Conservation (phyloP, 768 basidiomycete genomes). For the Psilocybe subaeruginosa region DNA sequence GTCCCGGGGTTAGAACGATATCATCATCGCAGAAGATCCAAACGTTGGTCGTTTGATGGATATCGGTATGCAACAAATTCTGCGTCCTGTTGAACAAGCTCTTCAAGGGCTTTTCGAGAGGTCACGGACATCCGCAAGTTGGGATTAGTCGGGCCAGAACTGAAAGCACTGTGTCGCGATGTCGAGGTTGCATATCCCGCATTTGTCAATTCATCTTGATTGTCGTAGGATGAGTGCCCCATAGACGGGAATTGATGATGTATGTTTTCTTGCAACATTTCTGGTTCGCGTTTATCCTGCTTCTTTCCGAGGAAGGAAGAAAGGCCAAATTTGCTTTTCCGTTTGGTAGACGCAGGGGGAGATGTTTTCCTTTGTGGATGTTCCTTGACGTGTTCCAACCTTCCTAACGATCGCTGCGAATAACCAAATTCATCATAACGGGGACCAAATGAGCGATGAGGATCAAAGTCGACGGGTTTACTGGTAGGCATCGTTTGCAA, state of each 20-base stretch:
- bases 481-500: constrained; percentile 52
- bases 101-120: constrained; percentile 74
- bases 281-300: constrained; percentile 34
- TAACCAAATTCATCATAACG: constrained; percentile 76
- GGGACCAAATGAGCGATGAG: constrained; percentile 38
- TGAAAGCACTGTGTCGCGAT: constrained; percentile 53
- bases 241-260: constrained; percentile 54
- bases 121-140: constrained; percentile 58
- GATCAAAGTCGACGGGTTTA: constrained; percentile 37
- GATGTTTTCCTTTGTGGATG: constrained; percentile 26
- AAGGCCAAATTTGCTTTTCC: constrained; percentile 77
- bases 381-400: constrained; percentile 39
- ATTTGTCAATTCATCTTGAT: constrained; percentile 49
- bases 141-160: constrained; percentile 39
- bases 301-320: constrained; percentile 67
- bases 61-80: constrained; percentile 90
- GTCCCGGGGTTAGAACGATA: constrained; percentile 5
- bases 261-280: constrained; percentile 35
- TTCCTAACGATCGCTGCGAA: constrained; percentile 62
- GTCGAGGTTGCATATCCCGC: constrained; percentile 52
- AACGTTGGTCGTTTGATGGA: constrained; percentile 73
- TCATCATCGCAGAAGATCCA: constrained; percentile 55
- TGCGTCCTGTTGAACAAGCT: constrained; percentile 81
- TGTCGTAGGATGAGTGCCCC: constrained; percentile 45
- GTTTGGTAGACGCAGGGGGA: constrained; percentile 49